These are phyloP conservation scores for Rhododendron williamsianum DNA, from an alignment of 148 eudicot genomes.

Conservation along the genomic window DNA sequence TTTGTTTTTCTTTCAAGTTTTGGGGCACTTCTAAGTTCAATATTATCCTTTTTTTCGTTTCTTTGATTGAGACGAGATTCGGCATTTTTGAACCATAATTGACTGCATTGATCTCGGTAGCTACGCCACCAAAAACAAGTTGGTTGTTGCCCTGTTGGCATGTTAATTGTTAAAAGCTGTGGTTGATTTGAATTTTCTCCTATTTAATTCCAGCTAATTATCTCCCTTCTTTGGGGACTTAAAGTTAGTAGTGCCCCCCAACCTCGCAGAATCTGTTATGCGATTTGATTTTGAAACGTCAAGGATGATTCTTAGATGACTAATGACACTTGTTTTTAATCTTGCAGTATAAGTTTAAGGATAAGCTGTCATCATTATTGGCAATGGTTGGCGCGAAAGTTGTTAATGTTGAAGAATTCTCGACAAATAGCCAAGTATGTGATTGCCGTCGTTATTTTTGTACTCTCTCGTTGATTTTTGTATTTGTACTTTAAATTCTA, in stretches of 20 bases:
- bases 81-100: no score
- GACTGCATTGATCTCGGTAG: no score
- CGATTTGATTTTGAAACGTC: neutral
- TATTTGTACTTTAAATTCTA: neutral
- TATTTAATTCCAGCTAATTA: neutral
- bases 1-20: neutral
- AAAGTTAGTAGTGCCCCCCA: neutral
- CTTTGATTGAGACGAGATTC: neutral
- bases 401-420: slow-evolving; percentile 36
- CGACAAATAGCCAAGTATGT: slow-evolving; percentile 52
- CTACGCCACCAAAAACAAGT: neutral
- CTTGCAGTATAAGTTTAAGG: slow-evolving; percentile 66
- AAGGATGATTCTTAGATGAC: neutral
- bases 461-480: neutral
- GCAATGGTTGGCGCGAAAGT: slow-evolving; percentile 66
- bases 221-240: neutral
- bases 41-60: neutral
- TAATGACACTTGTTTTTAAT: neutral
- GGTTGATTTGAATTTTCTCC: neutral
- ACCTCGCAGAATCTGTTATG: neutral
- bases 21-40: neutral
- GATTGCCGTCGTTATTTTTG: neutral
- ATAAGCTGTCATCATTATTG: slow-evolving; percentile 54
- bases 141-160: neutral
- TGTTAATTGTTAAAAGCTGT: neutral